Conservation (phyloP, 1,284 basidiomycete genomes). For the Apiotrichum gracile region DNA sequence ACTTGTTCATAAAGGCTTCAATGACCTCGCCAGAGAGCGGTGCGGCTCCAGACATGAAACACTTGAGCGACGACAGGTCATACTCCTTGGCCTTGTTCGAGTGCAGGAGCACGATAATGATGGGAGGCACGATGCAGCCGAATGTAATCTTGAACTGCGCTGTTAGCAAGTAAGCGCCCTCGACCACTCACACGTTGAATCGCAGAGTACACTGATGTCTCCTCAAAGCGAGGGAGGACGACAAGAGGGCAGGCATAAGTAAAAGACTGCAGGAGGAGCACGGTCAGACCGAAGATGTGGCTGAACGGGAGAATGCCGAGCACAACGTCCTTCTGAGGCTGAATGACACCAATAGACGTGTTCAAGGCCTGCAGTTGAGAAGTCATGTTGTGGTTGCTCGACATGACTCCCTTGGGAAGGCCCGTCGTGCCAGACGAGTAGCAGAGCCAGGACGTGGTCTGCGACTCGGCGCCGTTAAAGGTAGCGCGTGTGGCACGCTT, state of each 20-base stretch:
- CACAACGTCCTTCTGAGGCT: slow-evolving; percentile 5
- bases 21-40: slow-evolving; percentile 56
- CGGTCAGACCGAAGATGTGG: slow-evolving; percentile 17
- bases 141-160: slow-evolving; percentile 59
- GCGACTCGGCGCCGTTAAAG: slow-evolving; percentile 2
- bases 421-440: slow-evolving; percentile 60
- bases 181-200: slow-evolving; percentile 58
- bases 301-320: slow-evolving; percentile 17
- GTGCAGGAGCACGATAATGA: slow-evolving; percentile 56
- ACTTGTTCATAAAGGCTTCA: slow-evolving; percentile 19
- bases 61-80: slow-evolving; percentile 58
- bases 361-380: slow-evolving; percentile 20
- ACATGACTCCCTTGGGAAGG: slow-evolving; percentile 46
- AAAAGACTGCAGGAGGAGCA: slow-evolving; percentile 58
- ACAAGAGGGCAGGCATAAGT: slow-evolving; percentile 58
- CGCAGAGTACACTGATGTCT: slow-evolving; percentile 54
- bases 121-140: slow-evolving; percentile 72
- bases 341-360: neutral
- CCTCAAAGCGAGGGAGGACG: slow-evolving; percentile 61
- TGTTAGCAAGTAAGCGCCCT: slow-evolving; percentile 33
- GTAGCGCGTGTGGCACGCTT: neutral
- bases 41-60: slow-evolving; percentile 72
- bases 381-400: slow-evolving; percentile 61
- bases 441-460: slow-evolving; percentile 49
- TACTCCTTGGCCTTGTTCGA: slow-evolving; percentile 59